Conservation (phyloP, 768 basidiomycete species). For the Fomitopsis pulvina region DNA sequence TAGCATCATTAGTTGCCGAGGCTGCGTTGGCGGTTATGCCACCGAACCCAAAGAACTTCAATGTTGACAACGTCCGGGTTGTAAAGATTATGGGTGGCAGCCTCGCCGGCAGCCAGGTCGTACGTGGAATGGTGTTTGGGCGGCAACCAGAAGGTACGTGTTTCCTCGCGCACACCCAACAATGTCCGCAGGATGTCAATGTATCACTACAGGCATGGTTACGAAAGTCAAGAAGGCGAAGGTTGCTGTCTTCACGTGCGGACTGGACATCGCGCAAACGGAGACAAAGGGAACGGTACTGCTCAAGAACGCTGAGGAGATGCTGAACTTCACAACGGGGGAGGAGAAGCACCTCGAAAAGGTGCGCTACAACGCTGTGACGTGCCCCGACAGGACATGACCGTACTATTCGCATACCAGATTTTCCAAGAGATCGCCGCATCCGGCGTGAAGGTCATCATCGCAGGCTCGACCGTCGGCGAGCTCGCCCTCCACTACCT, state of each 20-base stretch:
- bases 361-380: conserved; percentile 27
- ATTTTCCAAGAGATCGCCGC: conserved; percentile 97
- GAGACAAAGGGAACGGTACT: conserved; percentile 99
- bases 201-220: conserved; percentile 49
- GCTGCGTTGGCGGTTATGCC: conserved; percentile 93
- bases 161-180: neutral
- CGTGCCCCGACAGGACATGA: conserved; percentile 4
- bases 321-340: conserved; percentile 93
- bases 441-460: conserved; percentile 88
- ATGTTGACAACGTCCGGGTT: conserved; percentile 96
- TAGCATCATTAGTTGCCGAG: conserved; percentile 83
- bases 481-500: conserved; percentile 97
- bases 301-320: conserved; percentile 90
- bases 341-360: conserved; percentile 97
- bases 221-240: conserved; percentile 84
- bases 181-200: neutral
- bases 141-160: conserved; percentile 87
- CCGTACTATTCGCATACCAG: conserved; percentile 34
- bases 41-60: conserved; percentile 82
- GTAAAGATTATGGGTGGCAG: conserved; percentile 98
- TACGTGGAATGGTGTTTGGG: conserved; percentile 97
- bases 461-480: conserved; percentile 89
- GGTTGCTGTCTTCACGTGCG: conserved; percentile 92
- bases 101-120: conserved; percentile 77
- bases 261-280: conserved; percentile 90